Evolutionary conservation across 768 basidiomycete species (phyloP).

Genomic region (Boletus sp.): DNA sequence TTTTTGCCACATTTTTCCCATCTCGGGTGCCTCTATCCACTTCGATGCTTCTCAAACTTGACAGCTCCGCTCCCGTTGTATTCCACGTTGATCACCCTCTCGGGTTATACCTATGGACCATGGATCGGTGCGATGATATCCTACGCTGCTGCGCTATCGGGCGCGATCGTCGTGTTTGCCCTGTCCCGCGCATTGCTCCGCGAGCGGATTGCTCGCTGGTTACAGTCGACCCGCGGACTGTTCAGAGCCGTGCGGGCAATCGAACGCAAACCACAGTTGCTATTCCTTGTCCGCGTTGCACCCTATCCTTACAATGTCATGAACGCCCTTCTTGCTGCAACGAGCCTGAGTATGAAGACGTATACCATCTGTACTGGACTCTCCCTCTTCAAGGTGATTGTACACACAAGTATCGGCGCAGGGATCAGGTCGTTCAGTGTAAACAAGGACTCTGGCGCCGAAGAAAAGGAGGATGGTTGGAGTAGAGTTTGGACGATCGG

Average conservation of each 20-base stretch:
- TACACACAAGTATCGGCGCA: slow-evolving; percentile 86
- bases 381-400: slow-evolving; percentile 84
- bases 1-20: slow-evolving; percentile 2
- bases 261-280: slow-evolving; percentile 80
- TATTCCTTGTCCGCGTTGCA: slow-evolving; percentile 90
- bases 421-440: slow-evolving; percentile 74
- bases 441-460: slow-evolving; percentile 42
- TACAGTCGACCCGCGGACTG: slow-evolving; percentile 66
- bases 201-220: slow-evolving; percentile 66
- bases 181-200: slow-evolving; percentile 74
- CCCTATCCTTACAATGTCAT: slow-evolving; percentile 93
- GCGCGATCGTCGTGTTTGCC: slow-evolving; percentile 80
- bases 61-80: slow-evolving; percentile 88
- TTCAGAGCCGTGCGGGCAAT: slow-evolving; percentile 83
- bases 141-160: slow-evolving; percentile 80
- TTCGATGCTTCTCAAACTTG: slow-evolving; percentile 6
- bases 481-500: slow-evolving; percentile 59
- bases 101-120: slow-evolving; percentile 87
- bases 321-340: slow-evolving; percentile 89
- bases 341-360: slow-evolving; percentile 72
- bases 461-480: slow-evolving; percentile 43
- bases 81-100: slow-evolving; percentile 88
- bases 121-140: slow-evolving; percentile 84
- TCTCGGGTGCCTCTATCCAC: slow-evolving; percentile 4
- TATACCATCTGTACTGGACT: slow-evolving; percentile 79